These are phyloP conservation scores for Trichothecium sympodiale DNA, from an alignment of 2,329 filamentous ascomycete genomes.

Conservation along the genomic window DNA sequence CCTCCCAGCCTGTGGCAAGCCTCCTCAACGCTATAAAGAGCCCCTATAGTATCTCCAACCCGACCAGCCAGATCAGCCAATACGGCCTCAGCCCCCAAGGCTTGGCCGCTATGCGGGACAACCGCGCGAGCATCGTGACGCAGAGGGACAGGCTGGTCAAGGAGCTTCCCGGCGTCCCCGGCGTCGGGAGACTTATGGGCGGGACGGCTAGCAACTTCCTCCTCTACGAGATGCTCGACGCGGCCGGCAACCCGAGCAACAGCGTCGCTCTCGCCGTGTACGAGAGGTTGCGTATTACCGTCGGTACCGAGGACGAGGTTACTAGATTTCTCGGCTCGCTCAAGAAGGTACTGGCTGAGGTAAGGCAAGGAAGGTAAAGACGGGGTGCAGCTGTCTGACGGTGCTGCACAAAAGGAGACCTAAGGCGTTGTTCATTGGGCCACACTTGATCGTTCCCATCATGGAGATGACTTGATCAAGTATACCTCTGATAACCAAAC, in stretches of 20 bases:
- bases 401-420: constrained; percentile 8
- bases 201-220: constrained; percentile 81
- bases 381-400: neutral
- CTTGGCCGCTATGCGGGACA: constrained; percentile 59
- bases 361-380: constrained; percentile 17
- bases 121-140: constrained; percentile 56
- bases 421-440: too few species aligned
- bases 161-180: constrained; percentile 63
- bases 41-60: constrained; percentile 88
- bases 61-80: constrained; percentile 70
- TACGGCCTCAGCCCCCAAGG: constrained; percentile 59
- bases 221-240: constrained; percentile 76
- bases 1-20: constrained; percentile 59
- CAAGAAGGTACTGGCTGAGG: constrained; percentile 33
- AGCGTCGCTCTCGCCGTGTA: constrained; percentile 69
- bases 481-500: too few species aligned
- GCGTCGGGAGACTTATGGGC: constrained; percentile 71
- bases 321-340: constrained; percentile 66
- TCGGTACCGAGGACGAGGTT: constrained; percentile 83
- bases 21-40: constrained; percentile 90
- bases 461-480: too few species aligned
- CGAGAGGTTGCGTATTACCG: constrained; percentile 73
- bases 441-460: too few species aligned
- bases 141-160: constrained; percentile 68
- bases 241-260: constrained; percentile 66